Conservation (phyloP, 306 rosid species). For the barrel medic (Medicago truncatula) region MtrunA17r5.0-ANR NC_053048.1:1785501-1786000, state of each 20-base stretch:
- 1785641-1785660: conserved; percentile 27
- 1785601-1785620: conserved; percentile 30
- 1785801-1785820: conserved; percentile 94
- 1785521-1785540: conserved; percentile 7
- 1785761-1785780: conserved; percentile 80
- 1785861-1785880: conserved; percentile 98
- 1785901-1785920: conserved; percentile 48
- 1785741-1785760: conserved; percentile 98
- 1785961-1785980: conserved; percentile 52
- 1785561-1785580: conserved; percentile 12
- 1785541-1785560: neutral
- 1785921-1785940: conserved; percentile 45
- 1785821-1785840: conserved; percentile 76
- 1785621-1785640: conserved; percentile 12
- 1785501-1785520: conserved; percentile 20
- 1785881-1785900: conserved; percentile 98
- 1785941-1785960: conserved; percentile 41
- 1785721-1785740: conserved; percentile 87
- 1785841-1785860: conserved; percentile 93
- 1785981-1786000: conserved; percentile 94
- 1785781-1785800: conserved; percentile 95
- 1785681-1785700: conserved; percentile 95
- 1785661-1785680: conserved; percentile 72
- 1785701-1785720: conserved; percentile 83
- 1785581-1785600: conserved; percentile 16